Evolutionary conservation across 495 filamentous ascomycete genomes (phyloP), one percentile per base, ranked within the genome.

Genomic region (Penicillium manginii): DNA sequence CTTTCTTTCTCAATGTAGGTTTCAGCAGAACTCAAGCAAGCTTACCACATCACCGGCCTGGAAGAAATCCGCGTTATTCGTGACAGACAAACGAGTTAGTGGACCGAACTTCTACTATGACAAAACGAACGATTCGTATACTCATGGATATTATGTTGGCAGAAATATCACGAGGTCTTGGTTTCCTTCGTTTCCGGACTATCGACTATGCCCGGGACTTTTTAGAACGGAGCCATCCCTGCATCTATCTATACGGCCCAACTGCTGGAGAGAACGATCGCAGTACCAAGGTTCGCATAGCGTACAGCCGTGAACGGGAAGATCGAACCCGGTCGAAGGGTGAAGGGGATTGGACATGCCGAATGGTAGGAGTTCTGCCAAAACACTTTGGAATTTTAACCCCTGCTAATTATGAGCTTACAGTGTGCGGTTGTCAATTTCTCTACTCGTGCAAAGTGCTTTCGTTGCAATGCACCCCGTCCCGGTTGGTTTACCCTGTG

Each of bases 291-390:
- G 78, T 89, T 23, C 78, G 80, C 47, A 85, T 86, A 59, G 81
- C 83, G 11, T 86, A 75, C 61, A 81, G 78, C 47, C 81, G 84
- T 11, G 83, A 86, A 58, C 78, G 84, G 60, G 83, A 84, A 42
- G 83, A 85, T 55, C 70, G 78, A 56, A 72, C 72, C 57, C 81
- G 78, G 21, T 66, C 69, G 31, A 78, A 82, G 54, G 79, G 78
- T 0, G 88, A 87, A 21, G 87, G 87, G 23, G 88, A 92, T 63
- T 96, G 91, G 91, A 86, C 80, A 15, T 96, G 91, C 63, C 77
- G 83, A 52, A 83, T 84, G 64, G 90, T 93, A 66, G 62, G 81
- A 75, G 52, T 17, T 10, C 18, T 19, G 29, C 3, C n/a, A 2
- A 47, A n/a, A 43, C 6, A 7, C 46, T 42, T 19, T 14, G 29